A percentile compares a stretch with the other conserved stretches of the same genome.
Conservation (phyloP, 2,329 filamentous ascomycete genomes). For the Calonectria pseudoreteaudii region DNA sequence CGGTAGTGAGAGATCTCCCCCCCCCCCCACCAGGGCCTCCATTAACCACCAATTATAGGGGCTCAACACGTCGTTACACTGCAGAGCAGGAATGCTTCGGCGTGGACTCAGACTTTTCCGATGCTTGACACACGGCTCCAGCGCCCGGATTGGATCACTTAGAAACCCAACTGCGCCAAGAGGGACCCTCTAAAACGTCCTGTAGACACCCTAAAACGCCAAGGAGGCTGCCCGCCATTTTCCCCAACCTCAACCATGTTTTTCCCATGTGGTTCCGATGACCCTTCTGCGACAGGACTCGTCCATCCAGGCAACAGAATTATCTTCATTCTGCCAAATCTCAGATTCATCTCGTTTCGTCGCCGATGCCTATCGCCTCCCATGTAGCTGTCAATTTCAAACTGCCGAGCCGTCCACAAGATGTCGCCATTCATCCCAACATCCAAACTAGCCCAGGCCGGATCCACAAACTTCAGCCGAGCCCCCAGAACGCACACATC, state of each 20-base stretch:
- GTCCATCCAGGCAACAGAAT: not conserved
- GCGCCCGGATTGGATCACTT: not conserved
- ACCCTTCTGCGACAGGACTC: not conserved
- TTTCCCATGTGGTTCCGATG: not conserved
- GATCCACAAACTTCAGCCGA: not conserved
- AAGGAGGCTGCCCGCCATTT: not conserved
- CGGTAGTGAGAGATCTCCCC: not conserved
- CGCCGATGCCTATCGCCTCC: no score
- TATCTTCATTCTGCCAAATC: not conserved
- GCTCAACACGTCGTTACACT: not conserved
- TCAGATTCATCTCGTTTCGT: not conserved
- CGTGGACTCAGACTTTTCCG: not conserved
- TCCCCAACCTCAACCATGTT: constrained; percentile 15
- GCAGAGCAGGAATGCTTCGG: not conserved
- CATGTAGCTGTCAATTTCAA: not conserved
- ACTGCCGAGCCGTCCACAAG: not conserved
- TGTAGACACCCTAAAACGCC: not conserved
- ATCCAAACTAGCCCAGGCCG: not conserved
- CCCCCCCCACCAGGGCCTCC: not conserved
- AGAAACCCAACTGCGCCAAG: not conserved
- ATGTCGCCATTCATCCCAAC: constrained; percentile 3
- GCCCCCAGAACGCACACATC: not conserved
- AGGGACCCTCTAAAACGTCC: not conserved
- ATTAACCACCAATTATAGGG: not conserved
- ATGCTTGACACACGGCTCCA: constrained; percentile 2